phyloP scores from a whole-genome alignment of 2,329 filamentous ascomycete species.

The Cladosporium sphaerospermum region DNA sequence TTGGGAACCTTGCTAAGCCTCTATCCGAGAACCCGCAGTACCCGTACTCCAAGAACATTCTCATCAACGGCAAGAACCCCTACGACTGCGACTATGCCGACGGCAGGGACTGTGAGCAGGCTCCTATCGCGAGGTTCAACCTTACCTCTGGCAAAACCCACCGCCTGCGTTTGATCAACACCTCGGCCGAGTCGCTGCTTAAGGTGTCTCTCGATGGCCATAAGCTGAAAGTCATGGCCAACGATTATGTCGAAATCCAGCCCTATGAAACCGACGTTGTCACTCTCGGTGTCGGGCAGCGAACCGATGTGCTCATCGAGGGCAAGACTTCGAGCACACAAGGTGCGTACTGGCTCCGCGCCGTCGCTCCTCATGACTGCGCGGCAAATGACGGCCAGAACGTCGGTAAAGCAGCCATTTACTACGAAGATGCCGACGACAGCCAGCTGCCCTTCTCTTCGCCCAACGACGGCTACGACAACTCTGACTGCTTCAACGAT shows the following conservation, averaged over 20 bases:
- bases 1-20: not conserved
- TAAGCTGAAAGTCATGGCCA: constrained; percentile 37
- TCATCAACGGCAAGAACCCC: constrained; percentile 31
- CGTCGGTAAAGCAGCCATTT: constrained; percentile 53
- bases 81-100: constrained; percentile 23
- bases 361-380: constrained; percentile 24
- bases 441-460: constrained; percentile 42
- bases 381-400: constrained; percentile 37
- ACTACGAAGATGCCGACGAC: constrained; percentile 54
- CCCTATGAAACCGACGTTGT: constrained; percentile 38
- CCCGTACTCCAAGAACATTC: constrained; percentile 23
- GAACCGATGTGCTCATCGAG: constrained; percentile 29
- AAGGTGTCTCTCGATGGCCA: constrained; percentile 42
- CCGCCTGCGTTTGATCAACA: constrained; percentile 39
- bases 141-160: constrained; percentile 38
- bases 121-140: constrained; percentile 31
- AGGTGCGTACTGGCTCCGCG: constrained; percentile 29
- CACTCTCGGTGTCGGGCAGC: constrained; percentile 37
- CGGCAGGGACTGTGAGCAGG: constrained; percentile 15
- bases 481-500: constrained; percentile 38
- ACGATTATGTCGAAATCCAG: constrained; percentile 38
- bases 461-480: constrained; percentile 46
- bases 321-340: constrained; percentile 20
- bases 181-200: constrained; percentile 34
- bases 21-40: constrained; percentile 3